A percentile compares a stretch with the other conserved stretches of the same genome.
phyloP scores from a whole-genome alignment of 2,329 filamentous ascomycete species.

The Cercospora nicotianae region DNA sequence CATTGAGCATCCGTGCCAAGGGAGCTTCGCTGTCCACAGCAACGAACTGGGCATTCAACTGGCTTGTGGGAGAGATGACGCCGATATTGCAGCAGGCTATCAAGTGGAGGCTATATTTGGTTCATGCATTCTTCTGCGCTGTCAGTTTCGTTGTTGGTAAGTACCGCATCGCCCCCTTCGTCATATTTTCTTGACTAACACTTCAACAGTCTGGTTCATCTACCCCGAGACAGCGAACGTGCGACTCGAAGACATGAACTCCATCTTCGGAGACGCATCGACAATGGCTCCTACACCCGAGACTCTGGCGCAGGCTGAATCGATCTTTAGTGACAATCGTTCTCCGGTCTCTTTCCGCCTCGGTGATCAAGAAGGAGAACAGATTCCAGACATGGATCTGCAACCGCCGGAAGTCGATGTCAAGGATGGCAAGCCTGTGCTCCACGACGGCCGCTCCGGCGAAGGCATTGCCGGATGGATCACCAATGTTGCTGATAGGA shows the following conservation, averaged over 20 bases:
- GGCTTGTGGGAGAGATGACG: constrained; percentile 92
- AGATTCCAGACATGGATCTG: constrained; percentile 79
- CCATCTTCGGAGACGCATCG: constrained; percentile 88
- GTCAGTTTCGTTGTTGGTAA: constrained; percentile 93
- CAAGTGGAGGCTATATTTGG: constrained; percentile 87
- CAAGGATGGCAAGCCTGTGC: constrained; percentile 52
- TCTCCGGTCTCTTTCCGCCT: constrained; percentile 81
- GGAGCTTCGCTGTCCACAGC: constrained; percentile 94
- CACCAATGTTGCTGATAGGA: constrained; percentile 54
- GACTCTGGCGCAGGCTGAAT: constrained; percentile 75
- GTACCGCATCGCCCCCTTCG: constrained; percentile 40
- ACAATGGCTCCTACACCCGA: constrained; percentile 78
- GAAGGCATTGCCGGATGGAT: constrained; percentile 71
- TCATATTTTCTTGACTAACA: constrained; percentile 14
- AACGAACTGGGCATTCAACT: constrained; percentile 98
- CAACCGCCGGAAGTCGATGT: constrained; percentile 68
- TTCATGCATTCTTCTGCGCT: constrained; percentile 96
- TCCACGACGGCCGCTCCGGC: constrained; percentile 40
- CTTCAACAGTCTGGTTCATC: constrained; percentile 79
- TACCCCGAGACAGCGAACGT: constrained; percentile 97
- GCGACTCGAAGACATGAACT: constrained; percentile 94
- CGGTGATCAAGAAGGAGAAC: constrained; percentile 45
- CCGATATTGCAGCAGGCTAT: constrained; percentile 90
- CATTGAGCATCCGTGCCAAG: constrained; percentile 93
- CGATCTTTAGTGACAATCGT: constrained; percentile 67